A percentile compares a stretch with the other conserved stretches of the same genome.
phyloP scores from a whole-genome alignment of 2,329 filamentous ascomycete genomes.

The Orbilia blumenaviensis region DNA sequence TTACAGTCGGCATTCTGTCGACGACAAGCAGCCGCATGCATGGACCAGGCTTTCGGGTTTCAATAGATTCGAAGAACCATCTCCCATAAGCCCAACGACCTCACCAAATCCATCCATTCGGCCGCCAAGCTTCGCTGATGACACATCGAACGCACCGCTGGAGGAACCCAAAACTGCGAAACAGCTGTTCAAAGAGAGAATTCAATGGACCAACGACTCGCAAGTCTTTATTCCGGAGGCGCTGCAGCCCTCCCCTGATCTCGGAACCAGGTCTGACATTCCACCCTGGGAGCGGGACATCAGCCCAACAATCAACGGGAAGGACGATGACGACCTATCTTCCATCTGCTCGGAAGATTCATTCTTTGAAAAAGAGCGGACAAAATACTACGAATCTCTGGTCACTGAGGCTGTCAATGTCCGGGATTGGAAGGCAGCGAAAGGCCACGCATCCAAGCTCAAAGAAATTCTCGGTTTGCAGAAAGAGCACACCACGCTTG shows the following conservation, averaged over 20 bases:
- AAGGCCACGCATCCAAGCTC: constrained; percentile 15
- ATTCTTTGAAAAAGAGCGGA: constrained; percentile 22
- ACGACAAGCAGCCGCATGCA: background rate
- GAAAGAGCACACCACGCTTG: background rate
- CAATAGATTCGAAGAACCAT: background rate
- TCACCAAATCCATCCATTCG: background rate
- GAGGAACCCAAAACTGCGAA: background rate
- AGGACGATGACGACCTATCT: constrained; percentile 45
- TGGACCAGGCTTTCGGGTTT: constrained; percentile 2
- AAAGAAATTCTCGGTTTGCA: background rate
- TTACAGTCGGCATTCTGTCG: background rate
- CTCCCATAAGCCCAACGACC: background rate
- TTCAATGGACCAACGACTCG: background rate
- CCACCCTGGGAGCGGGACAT: background rate
- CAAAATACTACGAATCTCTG: constrained; percentile 32
- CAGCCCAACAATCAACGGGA: background rate
- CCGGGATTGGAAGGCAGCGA: constrained; percentile 32
- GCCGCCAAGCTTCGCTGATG: background rate
- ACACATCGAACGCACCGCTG: background rate
- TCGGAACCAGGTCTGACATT: background rate
- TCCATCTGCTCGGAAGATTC: constrained; percentile 41
- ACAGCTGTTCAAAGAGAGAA: background rate
- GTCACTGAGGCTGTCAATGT: background rate
- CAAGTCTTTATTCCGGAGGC: background rate
- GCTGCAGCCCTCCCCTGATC: background rate